Evolutionary conservation across 2,329 filamentous ascomycete genomes (phyloP), one percentile per base, ranked within the genome.

Genomic region (Cladosporium sp.): DNA sequence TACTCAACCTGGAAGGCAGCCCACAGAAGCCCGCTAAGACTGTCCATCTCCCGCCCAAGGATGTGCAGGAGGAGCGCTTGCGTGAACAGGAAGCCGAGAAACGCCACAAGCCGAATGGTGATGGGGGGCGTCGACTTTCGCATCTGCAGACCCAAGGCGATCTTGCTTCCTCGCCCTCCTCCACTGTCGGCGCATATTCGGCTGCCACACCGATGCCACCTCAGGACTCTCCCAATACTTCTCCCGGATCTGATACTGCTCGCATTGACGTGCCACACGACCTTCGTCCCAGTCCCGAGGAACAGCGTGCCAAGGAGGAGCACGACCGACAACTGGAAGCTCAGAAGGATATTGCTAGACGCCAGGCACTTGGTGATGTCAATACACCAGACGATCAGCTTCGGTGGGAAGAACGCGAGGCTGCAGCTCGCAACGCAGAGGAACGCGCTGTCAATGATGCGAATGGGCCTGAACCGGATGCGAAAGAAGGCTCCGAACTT

Each of bases 161-260:
- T 43, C 45, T 59, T 9, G 67, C 70, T 7, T 77, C 75, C 9
- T 77, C 74, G 10, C 80, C 80, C 19, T 79, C 75, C 8, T 92
- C 88, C 5, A 90, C 86, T 1, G 72, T 81, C 51, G 82, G 77
- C 32, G 79, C 84, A 1, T 84, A 85, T 61, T 90, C 86, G 41
- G 83, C 83, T 51, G 82, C 85, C 18, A 93, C 88, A 0, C 86
- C 88, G 1, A 80, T 78, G 34, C 77, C 84, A 37, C 79, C 84
- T 28, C 67, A 72, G 43, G 73, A 74, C 54, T 70, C 67, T 9
- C 70, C 72, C 28, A 65, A 65, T 49, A 67, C 64, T 8, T 65
- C 64, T 14, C 63, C 66, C 14, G 63, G 66, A 31, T 66, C 66
- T 3, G 65, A 67, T 34, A 53, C 50, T 42, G 59, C 56, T 3